Conservation (phyloP, 148 eudicot species). For the Camellia granthamiana region DNA sequence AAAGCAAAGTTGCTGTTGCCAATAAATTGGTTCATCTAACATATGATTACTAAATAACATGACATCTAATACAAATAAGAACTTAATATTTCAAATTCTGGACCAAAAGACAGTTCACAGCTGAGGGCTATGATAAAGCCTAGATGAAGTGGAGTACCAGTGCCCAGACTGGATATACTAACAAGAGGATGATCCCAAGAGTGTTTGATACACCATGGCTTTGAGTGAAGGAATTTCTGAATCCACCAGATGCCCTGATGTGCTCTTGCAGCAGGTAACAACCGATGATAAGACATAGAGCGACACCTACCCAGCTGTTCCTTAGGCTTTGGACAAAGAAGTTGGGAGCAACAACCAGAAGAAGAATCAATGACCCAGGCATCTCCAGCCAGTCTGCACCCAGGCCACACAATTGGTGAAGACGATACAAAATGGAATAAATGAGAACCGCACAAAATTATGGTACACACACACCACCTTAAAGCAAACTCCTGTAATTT, state of each 20-base stretch:
- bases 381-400: constrained; percentile 72
- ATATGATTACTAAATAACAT: background rate
- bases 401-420: background rate
- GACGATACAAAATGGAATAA: background rate
- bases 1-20: too few species aligned
- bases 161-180: constrained; percentile 78
- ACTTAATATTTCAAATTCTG: background rate
- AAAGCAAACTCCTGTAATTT: too few species aligned
- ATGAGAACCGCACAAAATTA: background rate
- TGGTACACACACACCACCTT: background rate
- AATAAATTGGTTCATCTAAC: too few species aligned
- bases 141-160: constrained; percentile 42
- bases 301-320: constrained; percentile 56
- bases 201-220: constrained; percentile 83
- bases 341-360: constrained; percentile 74
- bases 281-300: constrained; percentile 57
- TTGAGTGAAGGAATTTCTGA: constrained; percentile 71
- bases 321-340: constrained; percentile 47
- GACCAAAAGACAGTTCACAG: background rate
- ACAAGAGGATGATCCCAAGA: constrained; percentile 61
- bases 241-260: constrained; percentile 76
- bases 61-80: background rate
- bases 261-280: constrained; percentile 92
- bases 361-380: constrained; percentile 70
- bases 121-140: background rate